A percentile compares a stretch with the other conserved stretches of the same genome.
phyloP scores from a whole-genome alignment of 345 rosid genomes.

The Eucalyptus cloeziana region DNA sequence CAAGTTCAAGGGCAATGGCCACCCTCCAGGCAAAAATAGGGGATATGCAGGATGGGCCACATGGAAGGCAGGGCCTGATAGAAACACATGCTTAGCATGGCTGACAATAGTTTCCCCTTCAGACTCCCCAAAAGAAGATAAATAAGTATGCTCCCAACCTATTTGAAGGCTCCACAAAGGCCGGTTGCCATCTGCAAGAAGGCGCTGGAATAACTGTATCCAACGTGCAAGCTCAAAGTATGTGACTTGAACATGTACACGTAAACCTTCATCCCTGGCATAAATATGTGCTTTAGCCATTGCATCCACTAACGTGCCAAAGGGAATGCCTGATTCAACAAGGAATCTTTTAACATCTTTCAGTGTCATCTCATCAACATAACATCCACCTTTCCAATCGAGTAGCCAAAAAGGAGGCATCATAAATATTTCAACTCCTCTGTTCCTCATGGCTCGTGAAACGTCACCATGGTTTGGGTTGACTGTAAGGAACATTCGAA shows the following conservation, averaged over 20 bases:
- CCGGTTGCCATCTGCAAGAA: constrained; percentile 58
- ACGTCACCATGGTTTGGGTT: constrained; percentile 87
- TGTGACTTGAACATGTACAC: constrained; percentile 34
- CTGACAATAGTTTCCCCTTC: constrained; percentile 46
- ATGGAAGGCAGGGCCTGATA: constrained; percentile 22
- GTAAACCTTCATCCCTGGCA: constrained; percentile 48
- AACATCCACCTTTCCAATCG: constrained; percentile 20
- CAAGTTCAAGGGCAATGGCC: constrained; percentile 67
- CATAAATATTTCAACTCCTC: constrained; percentile 93
- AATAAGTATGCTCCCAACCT: constrained; percentile 91
- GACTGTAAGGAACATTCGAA: constrained; percentile 79
- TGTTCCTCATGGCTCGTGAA: constrained; percentile 95
- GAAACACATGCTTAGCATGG: constrained; percentile 34
- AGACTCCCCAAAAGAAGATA: constrained; percentile 67
- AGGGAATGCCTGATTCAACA: constrained; percentile 66
- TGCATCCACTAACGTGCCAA: constrained; percentile 41
- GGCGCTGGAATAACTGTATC: constrained; percentile 75
- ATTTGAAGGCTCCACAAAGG: constrained; percentile 72
- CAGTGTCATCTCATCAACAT: constrained; percentile 33
- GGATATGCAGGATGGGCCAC: constrained; percentile 13
- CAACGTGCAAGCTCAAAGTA: constrained; percentile 87
- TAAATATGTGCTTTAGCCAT: constrained; percentile 85
- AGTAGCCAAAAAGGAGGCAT: constrained; percentile 86
- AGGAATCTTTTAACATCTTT: constrained; percentile 64
- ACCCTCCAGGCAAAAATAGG: constrained; percentile 72